Percentiles rank a stretch among this genome's conserved stretches.
phyloP scores from a whole-genome alignment of 805 yeast genomes.

The Priceomyces haplophilus region DNA sequence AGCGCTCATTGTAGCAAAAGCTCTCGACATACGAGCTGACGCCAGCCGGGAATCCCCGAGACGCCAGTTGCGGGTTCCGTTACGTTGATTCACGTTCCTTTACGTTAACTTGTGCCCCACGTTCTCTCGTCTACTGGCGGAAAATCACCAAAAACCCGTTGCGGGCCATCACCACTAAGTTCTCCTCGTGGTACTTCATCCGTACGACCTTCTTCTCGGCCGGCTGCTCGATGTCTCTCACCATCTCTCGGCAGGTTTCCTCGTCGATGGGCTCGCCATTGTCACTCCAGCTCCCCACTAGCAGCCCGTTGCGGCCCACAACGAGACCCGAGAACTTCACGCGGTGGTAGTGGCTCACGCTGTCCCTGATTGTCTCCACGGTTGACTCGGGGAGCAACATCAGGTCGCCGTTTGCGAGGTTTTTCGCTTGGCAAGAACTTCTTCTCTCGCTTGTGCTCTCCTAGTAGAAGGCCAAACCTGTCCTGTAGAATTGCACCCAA shows the following conservation, averaged over 20 bases:
- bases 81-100: too few relatives aligned
- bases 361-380: constrained; percentile 5
- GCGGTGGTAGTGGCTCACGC: constrained; percentile 2
- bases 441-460: not conserved
- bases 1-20: too few relatives aligned
- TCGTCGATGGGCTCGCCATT: not conserved
- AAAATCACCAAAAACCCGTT: constrained; percentile 4
- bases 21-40: too few relatives aligned
- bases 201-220: not conserved
- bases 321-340: constrained; percentile 2
- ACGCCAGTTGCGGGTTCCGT: too few relatives aligned
- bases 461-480: too few relatives aligned
- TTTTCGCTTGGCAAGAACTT: not conserved
- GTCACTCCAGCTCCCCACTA: constrained; percentile 6
- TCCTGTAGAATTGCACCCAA: not conserved
- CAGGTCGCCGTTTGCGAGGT: not conserved
- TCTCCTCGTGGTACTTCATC: constrained; percentile 1
- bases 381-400: constrained; percentile 6
- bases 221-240: constrained; percentile 1
- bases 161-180: constrained; percentile 1
- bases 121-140: not conserved
- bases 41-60: too few relatives aligned
- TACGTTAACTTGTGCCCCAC: not conserved
- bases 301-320: constrained; percentile 1
- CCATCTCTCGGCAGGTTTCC: not conserved